These are phyloP conservation scores for Rhizoclosmatium sp. DNA, from an alignment of 192 early-diverging fungal genomes.

Conservation along the genomic window DNA sequence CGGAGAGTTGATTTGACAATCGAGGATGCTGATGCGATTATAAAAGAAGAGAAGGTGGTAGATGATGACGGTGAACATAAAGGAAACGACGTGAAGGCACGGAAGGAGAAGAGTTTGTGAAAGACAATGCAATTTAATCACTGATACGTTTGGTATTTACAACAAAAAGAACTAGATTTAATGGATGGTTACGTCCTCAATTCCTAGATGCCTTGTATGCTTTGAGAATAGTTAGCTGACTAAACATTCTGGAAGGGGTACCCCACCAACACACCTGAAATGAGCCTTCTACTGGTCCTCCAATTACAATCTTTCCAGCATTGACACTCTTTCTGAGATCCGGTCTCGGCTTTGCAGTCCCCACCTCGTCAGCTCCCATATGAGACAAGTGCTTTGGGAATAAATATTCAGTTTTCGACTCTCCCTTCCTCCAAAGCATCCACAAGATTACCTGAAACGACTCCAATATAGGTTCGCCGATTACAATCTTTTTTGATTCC, in stretches of 20 bases:
- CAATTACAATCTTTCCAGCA: slow-evolving; percentile 13
- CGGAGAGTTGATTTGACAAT: slow-evolving; percentile 39
- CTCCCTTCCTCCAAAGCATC: too few relatives aligned
- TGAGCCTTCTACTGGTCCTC: slow-evolving; percentile 5
- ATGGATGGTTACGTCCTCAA: slow-evolving; percentile 1
- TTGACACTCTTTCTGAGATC: slow-evolving; percentile 5
- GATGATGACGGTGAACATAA: background rate
- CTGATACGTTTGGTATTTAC: too few relatives aligned
- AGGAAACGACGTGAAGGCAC: background rate
- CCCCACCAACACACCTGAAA: slow-evolving; percentile 4
- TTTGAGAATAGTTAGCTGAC: background rate
- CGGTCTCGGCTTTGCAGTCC: background rate
- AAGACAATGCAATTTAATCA: too few relatives aligned
- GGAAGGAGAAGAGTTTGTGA: background rate
- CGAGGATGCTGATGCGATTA: slow-evolving; percentile 22
- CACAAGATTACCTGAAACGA: slow-evolving; percentile 8
- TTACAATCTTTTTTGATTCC: slow-evolving; percentile 26
- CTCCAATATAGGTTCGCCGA: slow-evolving; percentile 18
- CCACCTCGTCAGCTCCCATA: background rate
- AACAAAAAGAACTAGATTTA: background rate
- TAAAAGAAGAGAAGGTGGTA: background rate
- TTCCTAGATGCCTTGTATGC: background rate
- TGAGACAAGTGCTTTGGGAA: background rate
- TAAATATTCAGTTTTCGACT: background rate
- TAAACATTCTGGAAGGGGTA: background rate